Base-by-base conservation (phyloP, 2,329 filamentous ascomycete genomes). In the Eutypa lata region DNA sequence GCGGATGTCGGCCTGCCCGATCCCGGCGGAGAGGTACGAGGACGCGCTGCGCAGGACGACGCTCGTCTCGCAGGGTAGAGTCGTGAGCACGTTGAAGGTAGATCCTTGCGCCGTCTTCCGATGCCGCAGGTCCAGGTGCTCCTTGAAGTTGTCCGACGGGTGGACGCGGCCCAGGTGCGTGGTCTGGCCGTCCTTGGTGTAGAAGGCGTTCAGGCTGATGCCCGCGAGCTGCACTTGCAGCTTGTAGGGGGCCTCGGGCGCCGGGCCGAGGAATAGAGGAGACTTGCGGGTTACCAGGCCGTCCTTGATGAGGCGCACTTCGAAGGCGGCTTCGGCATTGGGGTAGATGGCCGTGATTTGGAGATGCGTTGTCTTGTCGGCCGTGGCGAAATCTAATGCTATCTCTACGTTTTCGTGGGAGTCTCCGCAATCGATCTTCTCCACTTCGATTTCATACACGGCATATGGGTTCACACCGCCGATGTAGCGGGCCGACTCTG, bases 381-480 rank as follows among this genome's bases (percentile, higher is more conserved):
- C 26, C 18, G 47, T 49, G 18, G 35, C 33, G 13, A 49, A 22
- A n/a, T 49, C 31, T 14, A 49, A n/a, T 13, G 21, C 21, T 3
- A 49, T 19, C 47, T 49, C 47, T 7, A 37, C 31, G 18, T 18
- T 45, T 21, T 43, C n/a, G 19, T 19, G 14, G 28, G 26, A 11
- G 18, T n/a, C 7, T 38, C 8, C 31, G 19, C 16, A n/a, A 16
- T 11, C 21, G 22, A 49, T 42, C 19, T 38, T 28, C 33, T 40
- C n/a, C 16, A 49, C 35, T 24, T 49, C 47, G 7, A 49, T 18
- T 19, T 49, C 47, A 6, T 49, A 49, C 21, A 40, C 38, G 8
- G 47, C 47, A 13, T 49, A 49, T 1, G 47, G 47, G 33, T 49
- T 49, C 33, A 49, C 38, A n/a, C 47, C 47, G 14, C 35, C 47